These are phyloP conservation scores for Ceratocystis destructans DNA, from an alignment of 2,329 filamentous ascomycete genomes.

Conservation along the genomic window DNA sequence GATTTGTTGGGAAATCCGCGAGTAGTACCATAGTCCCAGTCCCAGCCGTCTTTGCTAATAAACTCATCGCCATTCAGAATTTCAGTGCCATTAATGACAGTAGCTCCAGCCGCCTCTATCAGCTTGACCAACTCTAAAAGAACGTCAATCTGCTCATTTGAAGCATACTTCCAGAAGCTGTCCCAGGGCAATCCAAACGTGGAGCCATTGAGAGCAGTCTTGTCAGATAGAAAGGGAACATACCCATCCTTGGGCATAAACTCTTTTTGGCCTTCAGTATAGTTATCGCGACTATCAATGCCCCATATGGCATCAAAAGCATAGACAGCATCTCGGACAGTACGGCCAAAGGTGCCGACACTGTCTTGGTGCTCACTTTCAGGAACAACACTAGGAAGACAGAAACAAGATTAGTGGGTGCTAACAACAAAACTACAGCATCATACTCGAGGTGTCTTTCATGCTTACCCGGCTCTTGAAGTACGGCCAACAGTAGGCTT, in stretches of 20 bases:
- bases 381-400: slow-evolving; percentile 39
- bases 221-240: slow-evolving; percentile 40
- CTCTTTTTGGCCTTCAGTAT: slow-evolving; percentile 44
- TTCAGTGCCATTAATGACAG: slow-evolving; percentile 56
- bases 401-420: not conserved
- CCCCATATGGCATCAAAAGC: slow-evolving; percentile 56
- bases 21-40: slow-evolving; percentile 54
- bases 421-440: not conserved
- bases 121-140: slow-evolving; percentile 32
- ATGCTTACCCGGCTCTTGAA: slow-evolving; percentile 36
- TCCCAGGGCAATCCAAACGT: slow-evolving; percentile 59
- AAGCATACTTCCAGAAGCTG: slow-evolving; percentile 53
- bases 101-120: slow-evolving; percentile 49
- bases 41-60: slow-evolving; percentile 54
- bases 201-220: slow-evolving; percentile 42
- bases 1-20: slow-evolving; percentile 56
- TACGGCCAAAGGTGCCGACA: slow-evolving; percentile 53
- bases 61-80: slow-evolving; percentile 48
- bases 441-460: not conserved
- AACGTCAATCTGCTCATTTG: slow-evolving; percentile 39
- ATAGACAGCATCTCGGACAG: slow-evolving; percentile 53
- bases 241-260: slow-evolving; percentile 44
- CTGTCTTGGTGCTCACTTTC: slow-evolving; percentile 55
- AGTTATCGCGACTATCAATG: slow-evolving; percentile 48
- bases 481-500: slow-evolving; percentile 65